These are phyloP conservation scores for Ogataea hybrid DNA, from an alignment of 1,139 yeast genomes.

Conservation along the genomic window DNA sequence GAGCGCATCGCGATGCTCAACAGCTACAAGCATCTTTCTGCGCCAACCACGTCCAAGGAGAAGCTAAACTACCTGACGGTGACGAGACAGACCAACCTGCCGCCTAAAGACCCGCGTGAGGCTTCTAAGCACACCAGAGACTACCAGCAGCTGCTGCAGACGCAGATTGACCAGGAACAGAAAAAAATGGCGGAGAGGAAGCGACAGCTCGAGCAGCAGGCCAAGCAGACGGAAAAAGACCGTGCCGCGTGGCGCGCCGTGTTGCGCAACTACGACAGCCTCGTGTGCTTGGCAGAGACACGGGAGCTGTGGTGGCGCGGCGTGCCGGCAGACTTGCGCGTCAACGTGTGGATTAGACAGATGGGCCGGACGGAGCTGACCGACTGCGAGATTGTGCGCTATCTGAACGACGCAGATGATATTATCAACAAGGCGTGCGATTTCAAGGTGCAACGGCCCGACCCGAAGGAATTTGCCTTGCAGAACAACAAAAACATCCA, in stretches of 20 bases:
- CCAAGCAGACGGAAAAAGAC: slow-evolving; percentile 38
- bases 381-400: slow-evolving; percentile 2
- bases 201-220: slow-evolving; percentile 31
- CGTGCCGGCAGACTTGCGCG: slow-evolving; percentile 47
- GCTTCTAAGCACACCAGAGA: slow-evolving; percentile 54
- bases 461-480: slow-evolving; percentile 11
- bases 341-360: slow-evolving; percentile 50
- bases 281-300: slow-evolving; percentile 38
- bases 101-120: slow-evolving; percentile 61
- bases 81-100: slow-evolving; percentile 66
- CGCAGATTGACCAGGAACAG: slow-evolving; percentile 45
- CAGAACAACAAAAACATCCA: slow-evolving; percentile 12
- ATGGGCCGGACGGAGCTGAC: slow-evolving; percentile 31
- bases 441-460: slow-evolving; percentile 21
- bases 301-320: slow-evolving; percentile 71
- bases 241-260: slow-evolving; percentile 46
- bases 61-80: slow-evolving; percentile 37
- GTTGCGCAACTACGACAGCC: slow-evolving; percentile 37
- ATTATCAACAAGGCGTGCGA: slow-evolving; percentile 29
- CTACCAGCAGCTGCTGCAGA: slow-evolving; percentile 48
- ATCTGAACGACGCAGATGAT: slow-evolving; percentile 25
- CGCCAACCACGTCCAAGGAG: slow-evolving; percentile 11
- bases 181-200: slow-evolving; percentile 35
- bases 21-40: slow-evolving; percentile 15
- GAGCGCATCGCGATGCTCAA: slow-evolving; percentile 35